A percentile compares a stretch with the other conserved stretches of the same genome.
Conservation (phyloP, 805 yeast species). For the Metschnikowia reukaufii region DNA sequence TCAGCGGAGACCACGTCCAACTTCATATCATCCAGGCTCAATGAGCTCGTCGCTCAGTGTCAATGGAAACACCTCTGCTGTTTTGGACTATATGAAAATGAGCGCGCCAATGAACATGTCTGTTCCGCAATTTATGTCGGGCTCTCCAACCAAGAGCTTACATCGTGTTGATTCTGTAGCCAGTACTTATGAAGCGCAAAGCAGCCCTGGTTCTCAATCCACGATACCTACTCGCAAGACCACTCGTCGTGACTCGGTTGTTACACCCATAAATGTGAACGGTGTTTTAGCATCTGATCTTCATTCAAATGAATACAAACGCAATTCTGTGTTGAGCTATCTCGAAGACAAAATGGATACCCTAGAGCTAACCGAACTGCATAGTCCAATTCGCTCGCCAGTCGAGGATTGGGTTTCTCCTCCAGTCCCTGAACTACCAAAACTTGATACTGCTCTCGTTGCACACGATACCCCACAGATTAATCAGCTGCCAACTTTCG, state of each 20-base stretch:
- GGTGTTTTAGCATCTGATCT: slow-evolving; percentile 37
- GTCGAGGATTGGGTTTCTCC: slow-evolving; percentile 6
- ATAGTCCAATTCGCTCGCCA: slow-evolving; percentile 23
- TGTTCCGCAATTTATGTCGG: slow-evolving; percentile 36
- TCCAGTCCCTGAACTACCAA: slow-evolving; percentile 14
- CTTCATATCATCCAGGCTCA: slow-evolving; percentile 76
- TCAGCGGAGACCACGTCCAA: slow-evolving; percentile 70
- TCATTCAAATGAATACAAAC: slow-evolving; percentile 30
- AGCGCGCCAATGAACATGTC: slow-evolving; percentile 35
- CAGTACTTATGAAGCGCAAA: slow-evolving; percentile 9
- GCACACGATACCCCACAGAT: slow-evolving; percentile 29
- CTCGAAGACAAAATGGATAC: slow-evolving; percentile 46
- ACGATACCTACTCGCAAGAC: slow-evolving; percentile 14
- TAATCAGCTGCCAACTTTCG: slow-evolving; percentile 33
- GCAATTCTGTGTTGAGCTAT: slow-evolving; percentile 42
- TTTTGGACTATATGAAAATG: slow-evolving; percentile 35
- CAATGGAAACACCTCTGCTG: slow-evolving; percentile 19
- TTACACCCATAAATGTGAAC: slow-evolving; percentile 44
- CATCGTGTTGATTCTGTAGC: slow-evolving; percentile 27
- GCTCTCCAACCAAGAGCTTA: slow-evolving; percentile 39
- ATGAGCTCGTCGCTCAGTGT: slow-evolving; percentile 30
- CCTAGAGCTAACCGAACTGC: slow-evolving; percentile 36
- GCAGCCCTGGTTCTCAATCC: slow-evolving; percentile 18
- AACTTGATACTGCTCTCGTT: slow-evolving; percentile 16
- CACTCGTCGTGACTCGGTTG: slow-evolving; percentile 32